phyloP scores from a whole-genome alignment of 805 yeast genomes.

The Wickerhamomyces mucosus region DNA sequence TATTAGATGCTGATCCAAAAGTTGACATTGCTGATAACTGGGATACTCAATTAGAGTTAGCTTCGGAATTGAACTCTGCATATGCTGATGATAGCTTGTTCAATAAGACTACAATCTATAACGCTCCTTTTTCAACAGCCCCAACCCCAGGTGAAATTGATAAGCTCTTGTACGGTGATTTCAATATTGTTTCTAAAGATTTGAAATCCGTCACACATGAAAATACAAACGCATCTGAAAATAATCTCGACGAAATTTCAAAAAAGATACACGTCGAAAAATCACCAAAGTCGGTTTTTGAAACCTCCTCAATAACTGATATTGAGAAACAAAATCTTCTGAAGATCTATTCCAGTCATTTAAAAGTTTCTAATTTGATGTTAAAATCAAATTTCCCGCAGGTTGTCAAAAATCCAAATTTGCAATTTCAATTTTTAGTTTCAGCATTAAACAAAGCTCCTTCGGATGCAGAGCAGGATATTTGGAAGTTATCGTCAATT shows the following conservation, averaged over 20 bases:
- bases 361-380: slow-evolving; percentile 14
- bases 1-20: slow-evolving; percentile 32
- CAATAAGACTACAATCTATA: slow-evolving; percentile 15
- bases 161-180: slow-evolving; percentile 37
- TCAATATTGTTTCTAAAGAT: slow-evolving; percentile 24
- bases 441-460: slow-evolving; percentile 9
- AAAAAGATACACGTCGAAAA: too few species aligned
- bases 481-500: slow-evolving; percentile 52
- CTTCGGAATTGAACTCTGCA: slow-evolving; percentile 22
- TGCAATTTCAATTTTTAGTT: slow-evolving; percentile 24
- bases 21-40: slow-evolving; percentile 50
- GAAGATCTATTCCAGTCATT: slow-evolving; percentile 19
- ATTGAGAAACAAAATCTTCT: too few species aligned
- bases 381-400: slow-evolving; percentile 29
- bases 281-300: slow-evolving; percentile 1
- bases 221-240: slow-evolving; percentile 19
- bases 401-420: slow-evolving; percentile 20
- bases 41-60: slow-evolving; percentile 52
- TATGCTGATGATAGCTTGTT: slow-evolving; percentile 9
- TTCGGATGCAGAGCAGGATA: slow-evolving; percentile 19
- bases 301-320: neutral
- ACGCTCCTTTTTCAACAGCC: slow-evolving; percentile 14
- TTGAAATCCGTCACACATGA: slow-evolving; percentile 19
- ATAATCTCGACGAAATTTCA: slow-evolving; percentile 16
- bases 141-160: slow-evolving; percentile 31